Percentiles rank a stretch among this genome's conserved stretches.
Evolutionary conservation across 495 filamentous ascomycete species (phyloP).

Genomic region (Talaromyces wortmannii): DNA sequence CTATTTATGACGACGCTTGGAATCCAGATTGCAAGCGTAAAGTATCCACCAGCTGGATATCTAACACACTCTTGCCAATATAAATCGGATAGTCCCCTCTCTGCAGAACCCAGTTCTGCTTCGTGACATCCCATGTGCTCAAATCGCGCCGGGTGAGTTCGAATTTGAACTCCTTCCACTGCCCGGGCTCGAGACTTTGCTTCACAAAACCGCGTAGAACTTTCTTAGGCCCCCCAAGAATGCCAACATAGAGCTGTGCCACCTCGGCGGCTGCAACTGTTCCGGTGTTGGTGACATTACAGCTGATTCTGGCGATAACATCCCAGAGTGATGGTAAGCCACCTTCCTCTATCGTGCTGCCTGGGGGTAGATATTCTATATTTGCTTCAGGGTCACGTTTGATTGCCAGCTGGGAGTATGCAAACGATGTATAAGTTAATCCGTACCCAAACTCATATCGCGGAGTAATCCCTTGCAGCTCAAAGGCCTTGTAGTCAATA

Average conservation of each 20-base stretch:
- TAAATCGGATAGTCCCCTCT: neutral
- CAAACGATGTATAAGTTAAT: conserved; percentile 53
- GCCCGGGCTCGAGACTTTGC: conserved; percentile 31
- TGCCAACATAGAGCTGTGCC: conserved; percentile 48
- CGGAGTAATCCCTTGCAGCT: conserved; percentile 49
- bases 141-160: conserved; percentile 56
- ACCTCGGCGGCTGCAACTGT: conserved; percentile 47
- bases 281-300: conserved; percentile 45
- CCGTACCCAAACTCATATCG: conserved; percentile 64
- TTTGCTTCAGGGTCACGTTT: conserved; percentile 19
- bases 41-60: neutral
- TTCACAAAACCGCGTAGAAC: conserved; percentile 67
- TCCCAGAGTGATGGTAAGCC: conserved; percentile 57
- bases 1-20: neutral
- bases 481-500: conserved; percentile 62
- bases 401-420: conserved; percentile 31
- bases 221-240: conserved; percentile 39
- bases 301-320: conserved; percentile 39
- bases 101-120: conserved; percentile 54
- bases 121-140: conserved; percentile 57
- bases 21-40: neutral
- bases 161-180: conserved; percentile 39
- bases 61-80: neutral
- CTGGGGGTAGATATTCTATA: conserved; percentile 26
- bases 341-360: conserved; percentile 35